Base-by-base conservation (phyloP, 345 rosid species). In the Salix suchowensis region DNA sequence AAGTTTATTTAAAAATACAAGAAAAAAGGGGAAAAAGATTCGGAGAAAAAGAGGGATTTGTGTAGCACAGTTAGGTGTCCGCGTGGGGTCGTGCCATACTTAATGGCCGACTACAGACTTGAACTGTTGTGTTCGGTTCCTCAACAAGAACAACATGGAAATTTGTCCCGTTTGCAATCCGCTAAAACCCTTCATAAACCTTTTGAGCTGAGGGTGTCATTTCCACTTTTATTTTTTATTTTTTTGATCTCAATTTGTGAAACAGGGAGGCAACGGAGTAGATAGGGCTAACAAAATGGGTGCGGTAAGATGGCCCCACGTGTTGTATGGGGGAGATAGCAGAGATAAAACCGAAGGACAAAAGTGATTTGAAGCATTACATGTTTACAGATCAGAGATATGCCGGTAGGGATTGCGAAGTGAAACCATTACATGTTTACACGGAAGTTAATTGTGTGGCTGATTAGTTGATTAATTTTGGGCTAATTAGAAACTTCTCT, bases 11-110 rank as follows among this genome's bases (percentile, higher is more conserved):
- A 54, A 28, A 79, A 70, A 72, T 66, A 46, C 30, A 50, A n/a
- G 24, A 61, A 36, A 71, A 54, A 37, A 7, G n/a, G 0, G 13
- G 0, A 9, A 48, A 68, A 30, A 30, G 40, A 19, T 50, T 73
- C 16, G 48, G 32, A 55, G 55, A 65, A 50, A 77, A 73, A 52
- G 13, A 55, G 71, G 80, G 64, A 14, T 12, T 13, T 23, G 50
- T 65, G 75, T 68, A 30, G 72, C 16, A 52, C 4, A 79, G 79
- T 72, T 81, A 67, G 86, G 84, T 81, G 82, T 52, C 15, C 1
- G 1, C 10, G 80, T 74, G 83, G 86, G 85, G 61, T 71, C 84
- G 13, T n/a, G 2, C 13, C 28, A 19, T 52, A 76, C 14, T 76
- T 42, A 76, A 70, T 83, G 76, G 80, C 80, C 78, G 78, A 69